Evolutionary conservation across 768 basidiomycete species (phyloP), one percentile per base, ranked within the genome.

Genomic region (Lyophyllum decastes): DNA sequence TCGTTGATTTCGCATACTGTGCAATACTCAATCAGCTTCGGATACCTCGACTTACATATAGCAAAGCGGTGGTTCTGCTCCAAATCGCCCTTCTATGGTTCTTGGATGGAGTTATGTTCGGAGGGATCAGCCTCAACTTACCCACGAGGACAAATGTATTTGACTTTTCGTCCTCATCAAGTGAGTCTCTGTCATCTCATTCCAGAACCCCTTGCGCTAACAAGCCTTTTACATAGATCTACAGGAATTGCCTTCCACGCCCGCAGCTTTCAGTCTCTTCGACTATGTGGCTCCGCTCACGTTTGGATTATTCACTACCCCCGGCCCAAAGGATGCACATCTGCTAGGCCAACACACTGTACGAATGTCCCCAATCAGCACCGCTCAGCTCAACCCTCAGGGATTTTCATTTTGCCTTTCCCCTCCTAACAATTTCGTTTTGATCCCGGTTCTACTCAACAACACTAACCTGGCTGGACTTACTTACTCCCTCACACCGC

Each of bases 311-410:
- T 58, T 88, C 12, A 70, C 80, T 3, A 63, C 76, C 21, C 68
- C 77, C 38, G 67, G 64, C 17, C 66, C 72, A 1, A 77, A 75
- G 40, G 87, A 90, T 60, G 69, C 75, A 4, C 87, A 92, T 67
- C 74, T 92, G 8, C 81, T 87, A 30, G 95, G 95, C 33, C 89
- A 94, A 70, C 93, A 95, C 67, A 95, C 93, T 0, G 89, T 98
- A 51, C 86, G 90, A 61, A 88, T 95, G 82, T 92, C 94, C 0
- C 95, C 95, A 10, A 94, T 93, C 64, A 93, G 94, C 69, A 97
- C 95, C 2, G 95, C 95, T 4, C 87, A 89, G 21, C 78, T 98
- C 44, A 95, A 96, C 64, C 93, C 92, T 11, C 78, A 88, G 57
- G 78, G 74, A 14, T 78, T 84, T 51, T 85, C 85, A 2, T 95